These are phyloP conservation scores for Diaporthe velutina DNA, from an alignment of 2,329 filamentous ascomycete species.

Conservation along the genomic window DNA sequence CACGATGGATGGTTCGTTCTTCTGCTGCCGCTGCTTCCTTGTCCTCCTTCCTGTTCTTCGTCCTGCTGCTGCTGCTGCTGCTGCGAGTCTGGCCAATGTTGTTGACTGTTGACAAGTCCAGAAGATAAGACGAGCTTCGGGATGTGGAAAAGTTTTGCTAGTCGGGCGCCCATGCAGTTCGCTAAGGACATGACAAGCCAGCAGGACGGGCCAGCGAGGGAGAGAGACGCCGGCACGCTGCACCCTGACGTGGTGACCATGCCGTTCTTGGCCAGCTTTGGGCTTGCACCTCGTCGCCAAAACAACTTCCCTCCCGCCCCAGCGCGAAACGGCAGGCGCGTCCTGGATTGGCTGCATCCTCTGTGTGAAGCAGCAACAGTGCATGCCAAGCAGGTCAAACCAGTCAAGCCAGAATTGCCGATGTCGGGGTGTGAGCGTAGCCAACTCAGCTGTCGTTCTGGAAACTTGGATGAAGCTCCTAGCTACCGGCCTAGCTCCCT, in stretches of 20 bases:
- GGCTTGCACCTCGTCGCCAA: conserved; percentile 15
- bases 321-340: conserved; percentile 35
- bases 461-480: conserved; percentile 23
- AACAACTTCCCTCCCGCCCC: conserved; percentile 12
- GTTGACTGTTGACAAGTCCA: conserved; percentile 18
- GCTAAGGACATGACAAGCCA: conserved; percentile 20
- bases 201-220: conserved; percentile 3
- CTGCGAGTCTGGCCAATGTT: conserved; percentile 17
- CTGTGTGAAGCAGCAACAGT: conserved; percentile 31
- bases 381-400: conserved; percentile 6
- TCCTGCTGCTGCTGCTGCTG: not conserved
- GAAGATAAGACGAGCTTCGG: conserved; percentile 24
- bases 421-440: conserved; percentile 33
- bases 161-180: conserved; percentile 31
- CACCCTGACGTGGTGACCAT: conserved; percentile 20
- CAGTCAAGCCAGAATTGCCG: conserved; percentile 4
- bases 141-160: conserved; percentile 23
- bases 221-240: conserved; percentile 18
- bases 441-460: conserved; percentile 16
- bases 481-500: conserved; percentile 6
- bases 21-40: not conserved
- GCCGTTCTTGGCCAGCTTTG: conserved; percentile 12
- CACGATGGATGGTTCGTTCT: not conserved
- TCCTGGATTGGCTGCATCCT: conserved; percentile 31
- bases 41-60: not conserved